Conservation (phyloP, 495 filamentous ascomycete genomes). For the Recurvomyces mirabilis region DNA sequence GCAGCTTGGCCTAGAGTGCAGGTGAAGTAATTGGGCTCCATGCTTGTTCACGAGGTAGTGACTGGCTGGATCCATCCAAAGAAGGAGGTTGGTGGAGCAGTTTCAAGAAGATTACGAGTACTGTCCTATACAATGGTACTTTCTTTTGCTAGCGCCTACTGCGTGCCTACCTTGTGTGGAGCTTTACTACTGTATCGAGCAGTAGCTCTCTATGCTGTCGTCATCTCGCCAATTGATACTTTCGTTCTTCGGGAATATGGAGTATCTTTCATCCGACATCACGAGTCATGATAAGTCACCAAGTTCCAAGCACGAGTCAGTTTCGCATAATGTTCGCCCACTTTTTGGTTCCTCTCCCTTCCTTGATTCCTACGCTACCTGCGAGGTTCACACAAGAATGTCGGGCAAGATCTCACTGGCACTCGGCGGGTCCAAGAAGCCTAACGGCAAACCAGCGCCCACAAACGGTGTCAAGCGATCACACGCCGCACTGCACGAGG, state of each 20-base stretch:
- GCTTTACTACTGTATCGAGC: too few species aligned
- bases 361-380: too few species aligned
- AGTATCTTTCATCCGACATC: neutral
- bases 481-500: slow-evolving; percentile 27
- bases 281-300: neutral
- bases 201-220: too few species aligned
- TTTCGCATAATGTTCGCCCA: too few species aligned
- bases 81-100: too few species aligned
- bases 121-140: too few species aligned
- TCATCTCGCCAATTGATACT: neutral
- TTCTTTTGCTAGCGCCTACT: neutral
- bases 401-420: slow-evolving; percentile 18
- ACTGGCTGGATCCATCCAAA: neutral
- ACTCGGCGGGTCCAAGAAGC: slow-evolving; percentile 12
- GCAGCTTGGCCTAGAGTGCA: slow-evolving; percentile 42
- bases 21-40: slow-evolving; percentile 37
- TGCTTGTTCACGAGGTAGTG: neutral
- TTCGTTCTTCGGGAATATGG: neutral
- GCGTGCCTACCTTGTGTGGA: slow-evolving; percentile 6
- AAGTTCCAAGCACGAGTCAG: too few species aligned
- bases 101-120: neutral
- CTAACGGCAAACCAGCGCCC: neutral
- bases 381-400: too few species aligned
- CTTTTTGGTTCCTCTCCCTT: too few species aligned
- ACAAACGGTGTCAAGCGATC: slow-evolving; percentile 21